These are phyloP conservation scores for Coemansia sp. DNA, from an alignment of 192 early-diverging fungal genomes.

Conservation along the genomic window DNA sequence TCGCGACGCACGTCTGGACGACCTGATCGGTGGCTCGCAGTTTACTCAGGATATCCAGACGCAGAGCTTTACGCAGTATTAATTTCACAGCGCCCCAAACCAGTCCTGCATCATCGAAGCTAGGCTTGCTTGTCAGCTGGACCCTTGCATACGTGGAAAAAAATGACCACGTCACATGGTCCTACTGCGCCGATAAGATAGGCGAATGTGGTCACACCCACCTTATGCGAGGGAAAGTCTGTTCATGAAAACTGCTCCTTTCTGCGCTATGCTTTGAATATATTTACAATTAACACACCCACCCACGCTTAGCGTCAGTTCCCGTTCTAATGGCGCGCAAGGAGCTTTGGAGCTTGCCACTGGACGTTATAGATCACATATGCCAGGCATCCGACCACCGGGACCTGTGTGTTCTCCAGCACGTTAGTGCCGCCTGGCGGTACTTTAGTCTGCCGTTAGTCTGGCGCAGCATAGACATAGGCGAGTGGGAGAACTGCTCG, in stretches of 20 bases:
- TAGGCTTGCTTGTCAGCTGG: not conserved
- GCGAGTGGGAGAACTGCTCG: slow-evolving; percentile 34
- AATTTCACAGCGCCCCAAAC: not conserved
- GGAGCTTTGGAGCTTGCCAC: slow-evolving; percentile 9
- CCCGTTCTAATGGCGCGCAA: not conserved
- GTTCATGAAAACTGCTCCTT: not conserved
- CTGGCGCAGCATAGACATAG: slow-evolving; percentile 39
- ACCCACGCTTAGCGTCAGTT: not conserved
- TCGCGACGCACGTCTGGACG: slow-evolving; percentile 4
- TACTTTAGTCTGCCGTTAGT: slow-evolving; percentile 27
- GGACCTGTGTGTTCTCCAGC: slow-evolving; percentile 17
- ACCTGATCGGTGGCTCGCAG: slow-evolving; percentile 10
- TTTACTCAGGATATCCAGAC: slow-evolving; percentile 24
- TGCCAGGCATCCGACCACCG: slow-evolving; percentile 20
- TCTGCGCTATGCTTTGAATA: not conserved
- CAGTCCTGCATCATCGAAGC: not conserved
- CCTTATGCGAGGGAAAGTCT: not conserved
- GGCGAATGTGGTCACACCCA: not conserved
- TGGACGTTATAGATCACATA: slow-evolving; percentile 20
- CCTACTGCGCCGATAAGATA: not conserved
- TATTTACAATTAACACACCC: not conserved
- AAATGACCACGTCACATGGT: slow-evolving; percentile 1
- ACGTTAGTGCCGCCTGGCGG: slow-evolving; percentile 33
- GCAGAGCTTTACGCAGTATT: slow-evolving; percentile 50
- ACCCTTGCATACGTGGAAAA: slow-evolving; percentile 3